These are phyloP conservation scores for Papilionanthe hybrid DNA, from an alignment of 116 monocot genomes.

Conservation along the genomic window DNA sequence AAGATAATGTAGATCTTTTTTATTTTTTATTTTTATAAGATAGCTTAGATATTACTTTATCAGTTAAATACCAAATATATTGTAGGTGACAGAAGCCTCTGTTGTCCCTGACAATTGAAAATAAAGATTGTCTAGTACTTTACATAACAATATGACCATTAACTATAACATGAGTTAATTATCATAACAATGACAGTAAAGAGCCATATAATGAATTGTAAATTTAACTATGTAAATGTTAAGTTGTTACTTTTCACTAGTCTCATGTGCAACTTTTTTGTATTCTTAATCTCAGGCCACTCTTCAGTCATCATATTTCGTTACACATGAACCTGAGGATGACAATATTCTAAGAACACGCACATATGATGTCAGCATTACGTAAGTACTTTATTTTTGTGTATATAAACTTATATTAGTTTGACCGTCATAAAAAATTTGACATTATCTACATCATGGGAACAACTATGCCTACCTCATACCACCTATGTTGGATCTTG, in stretches of 20 bases:
- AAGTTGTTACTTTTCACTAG: neutral
- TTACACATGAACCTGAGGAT: slow-evolving; percentile 93
- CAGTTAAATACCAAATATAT: neutral
- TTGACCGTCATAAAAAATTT: neutral
- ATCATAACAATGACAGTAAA: neutral
- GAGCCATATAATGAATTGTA: neutral
- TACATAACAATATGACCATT: neutral
- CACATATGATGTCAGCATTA: slow-evolving; percentile 98
- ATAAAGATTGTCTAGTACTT: neutral
- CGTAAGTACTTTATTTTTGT: slow-evolving; percentile 52
- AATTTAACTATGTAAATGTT: too few species aligned
- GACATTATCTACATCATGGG: slow-evolving; percentile 3
- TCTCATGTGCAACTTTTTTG: neutral
- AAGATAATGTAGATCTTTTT: neutral
- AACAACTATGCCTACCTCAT: neutral
- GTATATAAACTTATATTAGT: neutral
- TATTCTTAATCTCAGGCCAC: slow-evolving; percentile 54
- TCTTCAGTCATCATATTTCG: slow-evolving; percentile 68
- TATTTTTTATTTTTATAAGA: too few species aligned
- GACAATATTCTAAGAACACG: slow-evolving; percentile 95
- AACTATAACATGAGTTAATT: neutral
- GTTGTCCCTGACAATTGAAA: neutral
- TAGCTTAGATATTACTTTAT: neutral
- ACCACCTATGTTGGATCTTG: neutral
- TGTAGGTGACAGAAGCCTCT: neutral